Evolutionary conservation across 176 grass and related monocot species (phyloP).

Genomic region (Rhynchospora tenuis): DNA sequence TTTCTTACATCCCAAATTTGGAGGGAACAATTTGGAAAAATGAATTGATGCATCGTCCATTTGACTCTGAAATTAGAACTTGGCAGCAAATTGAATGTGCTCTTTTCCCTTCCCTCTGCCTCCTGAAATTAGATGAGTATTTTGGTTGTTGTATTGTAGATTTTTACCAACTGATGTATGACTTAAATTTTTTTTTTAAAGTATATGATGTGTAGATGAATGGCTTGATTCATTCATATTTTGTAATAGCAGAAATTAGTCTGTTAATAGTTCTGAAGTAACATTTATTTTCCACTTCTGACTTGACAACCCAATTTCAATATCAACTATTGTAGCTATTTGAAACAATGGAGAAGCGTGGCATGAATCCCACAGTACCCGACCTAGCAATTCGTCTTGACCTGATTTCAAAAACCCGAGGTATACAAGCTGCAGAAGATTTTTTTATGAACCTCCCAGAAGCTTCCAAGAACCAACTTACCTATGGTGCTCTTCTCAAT

Average conservation of each 20-base stretch:
- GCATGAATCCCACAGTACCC: conserved; percentile 79
- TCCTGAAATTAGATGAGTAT: too few species aligned
- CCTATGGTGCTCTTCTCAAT: conserved; percentile 85
- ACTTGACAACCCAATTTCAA: conserved; percentile 9
- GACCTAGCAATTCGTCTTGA: conserved; percentile 84
- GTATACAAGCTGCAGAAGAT: conserved; percentile 79
- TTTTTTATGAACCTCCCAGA: conserved; percentile 92
- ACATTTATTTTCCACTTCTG: neutral
- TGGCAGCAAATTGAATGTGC: too few species aligned
- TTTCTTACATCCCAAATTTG: too few species aligned
- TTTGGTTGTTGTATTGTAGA: neutral
- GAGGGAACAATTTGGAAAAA: too few species aligned
- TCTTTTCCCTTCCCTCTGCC: too few species aligned
- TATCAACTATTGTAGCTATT: conserved; percentile 34
- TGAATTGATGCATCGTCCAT: too few species aligned
- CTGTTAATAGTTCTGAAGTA: neutral
- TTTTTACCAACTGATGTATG: neutral
- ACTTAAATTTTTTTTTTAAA: neutral
- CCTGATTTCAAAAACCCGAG: conserved; percentile 71
- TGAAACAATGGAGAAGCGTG: conserved; percentile 75
- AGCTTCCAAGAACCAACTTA: conserved; percentile 78
- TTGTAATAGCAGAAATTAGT: neutral
- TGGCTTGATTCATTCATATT: neutral
- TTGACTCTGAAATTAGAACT: too few species aligned
- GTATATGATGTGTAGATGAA: neutral